A percentile compares a stretch with the other conserved stretches of the same genome.
phyloP scores from a whole-genome alignment of 2,329 filamentous ascomycete genomes.

The Diaporthe amygdali region DNA sequence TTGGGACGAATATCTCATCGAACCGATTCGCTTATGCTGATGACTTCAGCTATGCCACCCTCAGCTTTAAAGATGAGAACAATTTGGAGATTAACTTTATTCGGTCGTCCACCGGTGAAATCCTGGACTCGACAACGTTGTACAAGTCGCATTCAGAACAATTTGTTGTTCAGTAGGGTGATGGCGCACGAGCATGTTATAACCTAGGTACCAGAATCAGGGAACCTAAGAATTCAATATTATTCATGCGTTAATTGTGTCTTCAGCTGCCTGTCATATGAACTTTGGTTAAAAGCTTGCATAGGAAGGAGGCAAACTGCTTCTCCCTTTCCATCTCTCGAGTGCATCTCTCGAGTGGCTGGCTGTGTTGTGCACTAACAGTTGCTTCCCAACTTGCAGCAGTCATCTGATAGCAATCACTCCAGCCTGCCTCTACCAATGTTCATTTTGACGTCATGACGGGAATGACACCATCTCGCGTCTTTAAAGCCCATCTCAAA shows the following conservation, averaged over 20 bases:
- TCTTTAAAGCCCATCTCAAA: not conserved
- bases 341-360: too few relatives aligned
- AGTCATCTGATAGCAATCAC: not conserved
- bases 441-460: conserved; percentile 22
- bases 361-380: not conserved
- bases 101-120: conserved; percentile 49
- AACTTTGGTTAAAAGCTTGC: too few relatives aligned
- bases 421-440: not conserved
- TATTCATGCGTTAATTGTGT: too few relatives aligned
- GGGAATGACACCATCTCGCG: conserved; percentile 15
- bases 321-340: not conserved
- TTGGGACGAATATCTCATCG: conserved; percentile 46
- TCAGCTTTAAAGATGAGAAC: conserved; percentile 51
- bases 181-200: not conserved
- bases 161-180: conserved; percentile 47
- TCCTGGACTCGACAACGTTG: conserved; percentile 52
- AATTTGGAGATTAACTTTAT: conserved; percentile 57
- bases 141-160: conserved; percentile 51
- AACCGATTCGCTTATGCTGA: conserved; percentile 56
- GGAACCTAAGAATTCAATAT: not conserved
- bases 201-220: not conserved
- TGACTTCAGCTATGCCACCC: conserved; percentile 56
- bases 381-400: not conserved
- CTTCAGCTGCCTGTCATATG: not conserved
- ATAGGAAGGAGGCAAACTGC: too few relatives aligned